These are phyloP conservation scores for Dissoconium aciculare DNA, from an alignment of 2,329 filamentous ascomycete species.

Conservation along the genomic window DNA sequence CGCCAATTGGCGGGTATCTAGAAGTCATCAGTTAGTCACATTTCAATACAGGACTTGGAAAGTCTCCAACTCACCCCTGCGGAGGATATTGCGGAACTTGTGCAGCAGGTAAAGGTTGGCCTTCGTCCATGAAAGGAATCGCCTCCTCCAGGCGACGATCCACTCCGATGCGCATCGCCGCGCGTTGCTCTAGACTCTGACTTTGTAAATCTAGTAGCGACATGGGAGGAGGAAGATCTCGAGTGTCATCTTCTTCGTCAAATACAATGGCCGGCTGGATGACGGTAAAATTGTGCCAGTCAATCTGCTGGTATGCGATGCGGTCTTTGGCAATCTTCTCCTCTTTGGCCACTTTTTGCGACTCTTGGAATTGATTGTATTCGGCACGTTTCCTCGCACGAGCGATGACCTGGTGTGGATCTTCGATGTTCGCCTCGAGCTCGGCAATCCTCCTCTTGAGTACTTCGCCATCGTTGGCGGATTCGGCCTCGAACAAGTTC, in stretches of 20 bases:
- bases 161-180: conserved; percentile 69
- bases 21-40: too few species aligned
- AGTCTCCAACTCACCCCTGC: too few species aligned
- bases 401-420: conserved; percentile 67
- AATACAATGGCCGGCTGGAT: conserved; percentile 85
- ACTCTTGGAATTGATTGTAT: conserved; percentile 70
- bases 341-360: conserved; percentile 77
- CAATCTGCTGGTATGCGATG: conserved; percentile 65
- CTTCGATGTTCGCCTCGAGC: conserved; percentile 56
- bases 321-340: conserved; percentile 74
- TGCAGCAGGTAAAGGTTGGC: conserved; percentile 16
- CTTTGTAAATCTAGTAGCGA: conserved; percentile 85
- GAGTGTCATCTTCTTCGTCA: conserved; percentile 71
- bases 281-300: conserved; percentile 96
- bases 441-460: conserved; percentile 59
- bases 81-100: conserved; percentile 14
- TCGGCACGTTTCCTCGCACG: conserved; percentile 75
- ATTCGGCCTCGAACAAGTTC: conserved; percentile 54
- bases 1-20: too few species aligned
- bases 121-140: conserved; percentile 57
- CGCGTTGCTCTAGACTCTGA: conserved; percentile 87
- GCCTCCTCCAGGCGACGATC: conserved; percentile 86
- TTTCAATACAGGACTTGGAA: too few species aligned
- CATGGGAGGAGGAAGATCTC: conserved; percentile 74
- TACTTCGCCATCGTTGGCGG: conserved; percentile 53